phyloP scores from a whole-genome alignment of 768 basidiomycete species.

The Mycena capillaripes region DNA sequence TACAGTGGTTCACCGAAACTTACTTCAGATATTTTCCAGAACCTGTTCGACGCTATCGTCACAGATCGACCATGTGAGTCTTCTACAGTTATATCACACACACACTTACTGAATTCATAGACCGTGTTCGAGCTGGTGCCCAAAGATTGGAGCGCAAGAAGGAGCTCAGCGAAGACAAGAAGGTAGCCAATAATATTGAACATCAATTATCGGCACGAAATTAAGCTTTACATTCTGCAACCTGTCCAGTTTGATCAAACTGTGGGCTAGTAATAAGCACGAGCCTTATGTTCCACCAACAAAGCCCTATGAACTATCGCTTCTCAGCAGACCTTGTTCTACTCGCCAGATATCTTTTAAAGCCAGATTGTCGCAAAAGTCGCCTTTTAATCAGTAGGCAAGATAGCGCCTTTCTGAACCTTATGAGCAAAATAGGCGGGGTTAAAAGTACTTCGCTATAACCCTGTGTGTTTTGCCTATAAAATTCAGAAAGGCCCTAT shows the following conservation, averaged over 20 bases:
- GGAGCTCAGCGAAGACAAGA: constrained; percentile 54
- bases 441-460: too few relatives aligned
- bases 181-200: constrained; percentile 53
- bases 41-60: constrained; percentile 92
- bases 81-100: background rate
- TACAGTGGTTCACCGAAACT: too few relatives aligned
- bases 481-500: too few relatives aligned
- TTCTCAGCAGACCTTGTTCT: constrained; percentile 86
- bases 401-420: too few relatives aligned
- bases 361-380: too few relatives aligned
- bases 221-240: constrained; percentile 53
- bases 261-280: constrained; percentile 59
- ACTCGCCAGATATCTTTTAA: constrained; percentile 86
- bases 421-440: too few relatives aligned
- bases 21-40: constrained; percentile 20
- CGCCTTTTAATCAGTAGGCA: too few relatives aligned
- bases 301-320: constrained; percentile 92
- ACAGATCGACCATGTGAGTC: constrained; percentile 94
- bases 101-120: constrained; percentile 55
- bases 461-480: too few relatives aligned
- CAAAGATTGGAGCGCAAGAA: constrained; percentile 84
- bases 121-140: constrained; percentile 93
- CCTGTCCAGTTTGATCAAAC: background rate
- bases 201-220: constrained; percentile 55
- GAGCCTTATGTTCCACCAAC: constrained; percentile 91